A percentile compares a stretch with the other conserved stretches of the same genome.
phyloP scores from a whole-genome alignment of 257 asterid genomes.

The Jaltomata sinuosa region DNA sequence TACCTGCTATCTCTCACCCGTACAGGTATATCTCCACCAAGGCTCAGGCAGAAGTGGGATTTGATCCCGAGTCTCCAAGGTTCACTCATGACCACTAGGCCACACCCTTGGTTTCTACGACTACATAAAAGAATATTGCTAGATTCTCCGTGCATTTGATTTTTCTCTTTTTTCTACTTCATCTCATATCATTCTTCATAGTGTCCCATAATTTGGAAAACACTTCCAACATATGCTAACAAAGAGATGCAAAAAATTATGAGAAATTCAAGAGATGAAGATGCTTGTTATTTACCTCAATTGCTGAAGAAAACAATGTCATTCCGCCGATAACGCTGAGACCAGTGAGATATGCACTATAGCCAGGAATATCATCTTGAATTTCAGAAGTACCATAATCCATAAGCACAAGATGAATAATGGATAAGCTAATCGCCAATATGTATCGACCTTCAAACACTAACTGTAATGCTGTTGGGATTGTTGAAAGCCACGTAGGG shows the following conservation, averaged over 20 bases:
- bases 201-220: too few species aligned
- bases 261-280: not conserved
- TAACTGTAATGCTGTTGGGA: slow-evolving; percentile 56
- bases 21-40: not conserved
- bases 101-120: not conserved
- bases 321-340: slow-evolving; percentile 74
- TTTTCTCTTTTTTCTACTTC: too few species aligned
- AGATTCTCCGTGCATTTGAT: too few species aligned
- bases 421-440: slow-evolving; percentile 28
- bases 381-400: slow-evolving; percentile 73
- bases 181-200: too few species aligned
- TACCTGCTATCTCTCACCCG: not conserved
- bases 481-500: slow-evolving; percentile 51
- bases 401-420: slow-evolving; percentile 57
- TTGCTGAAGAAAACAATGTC: slow-evolving; percentile 56
- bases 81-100: not conserved
- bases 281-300: slow-evolving; percentile 35
- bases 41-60: not conserved
- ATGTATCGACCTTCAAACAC: slow-evolving; percentile 54
- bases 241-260: not conserved
- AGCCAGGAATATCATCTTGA: slow-evolving; percentile 77
- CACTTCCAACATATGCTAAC: not conserved
- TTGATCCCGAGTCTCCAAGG: not conserved
- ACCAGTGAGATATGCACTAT: slow-evolving; percentile 67
- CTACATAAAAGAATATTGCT: too few species aligned